Evolutionary conservation across 2,329 filamentous ascomycete species (phyloP).

Genomic region (Exserohilum turcica): DNA sequence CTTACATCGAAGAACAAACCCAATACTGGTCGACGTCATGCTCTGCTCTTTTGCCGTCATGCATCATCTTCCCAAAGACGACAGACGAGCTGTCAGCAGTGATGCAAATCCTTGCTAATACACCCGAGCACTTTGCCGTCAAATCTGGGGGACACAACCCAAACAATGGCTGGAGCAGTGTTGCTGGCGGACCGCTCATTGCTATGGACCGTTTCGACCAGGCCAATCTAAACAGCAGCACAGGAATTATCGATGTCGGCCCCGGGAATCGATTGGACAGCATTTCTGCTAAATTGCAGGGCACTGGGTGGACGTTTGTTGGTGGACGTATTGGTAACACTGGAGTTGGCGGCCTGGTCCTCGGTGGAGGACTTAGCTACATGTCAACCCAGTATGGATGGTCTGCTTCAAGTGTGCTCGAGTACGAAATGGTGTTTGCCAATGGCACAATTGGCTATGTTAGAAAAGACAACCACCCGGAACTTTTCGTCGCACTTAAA

Average conservation of each 20-base stretch:
- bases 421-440: slow-evolving; percentile 56
- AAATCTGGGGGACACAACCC: slow-evolving; percentile 57
- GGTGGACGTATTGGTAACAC: slow-evolving; percentile 56
- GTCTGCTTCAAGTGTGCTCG: slow-evolving; percentile 50
- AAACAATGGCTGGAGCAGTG: slow-evolving; percentile 54
- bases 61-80: slow-evolving; percentile 45
- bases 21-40: slow-evolving; percentile 43
- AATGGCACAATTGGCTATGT: slow-evolving; percentile 48
- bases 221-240: slow-evolving; percentile 28
- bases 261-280: slow-evolving; percentile 43
- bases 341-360: slow-evolving; percentile 54
- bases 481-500: slow-evolving; percentile 47
- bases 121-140: slow-evolving; percentile 40
- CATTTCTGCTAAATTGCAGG: slow-evolving; percentile 48
- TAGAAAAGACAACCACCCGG: slow-evolving; percentile 30
- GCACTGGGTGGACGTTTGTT: slow-evolving; percentile 47
- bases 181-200: slow-evolving; percentile 52
- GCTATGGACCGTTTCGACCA: slow-evolving; percentile 46
- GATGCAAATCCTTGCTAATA: slow-evolving; percentile 54
- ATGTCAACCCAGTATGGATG: slow-evolving; percentile 52
- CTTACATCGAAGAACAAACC: slow-evolving; percentile 37
- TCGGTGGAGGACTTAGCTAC: slow-evolving; percentile 50
- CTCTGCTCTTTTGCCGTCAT: slow-evolving; percentile 36
- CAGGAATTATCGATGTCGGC: slow-evolving; percentile 37
- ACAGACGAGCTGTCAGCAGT: slow-evolving; percentile 59